Base-by-base conservation (phyloP, 768 basidiomycete genomes). In the Suillus subalutaceus region DNA sequence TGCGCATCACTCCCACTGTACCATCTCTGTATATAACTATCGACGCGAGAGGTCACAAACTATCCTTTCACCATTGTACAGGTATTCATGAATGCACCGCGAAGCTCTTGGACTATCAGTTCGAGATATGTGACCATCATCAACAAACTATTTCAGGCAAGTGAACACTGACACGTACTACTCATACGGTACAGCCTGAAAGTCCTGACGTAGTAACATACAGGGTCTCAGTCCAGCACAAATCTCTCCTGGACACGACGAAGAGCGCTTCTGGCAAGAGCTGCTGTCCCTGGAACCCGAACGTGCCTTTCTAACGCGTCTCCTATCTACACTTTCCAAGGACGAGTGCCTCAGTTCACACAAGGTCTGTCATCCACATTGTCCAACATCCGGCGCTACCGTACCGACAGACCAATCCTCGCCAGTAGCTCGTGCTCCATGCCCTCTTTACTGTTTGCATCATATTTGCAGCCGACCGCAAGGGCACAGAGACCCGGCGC, bases 261-360 rank as follows among this genome's bases (percentile, higher is more conserved):
- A 77, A 9, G 73, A 78, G 6, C 78, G 79, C 59, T 87, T 90
- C 75, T 91, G 85, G 81, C 75, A 81, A 6, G 80, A 82, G 64
- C 73, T 88, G 9, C 80, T 90, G 37, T 73, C 80, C 37, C 78
- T 89, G 52, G 83, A 86, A 1, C 79, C 87, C 6, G 84, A 90
- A 67, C 76, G 76, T 9, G 75, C 78, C 18, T 87, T 81, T 67
- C 74, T 88, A 37, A 74, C 74, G 63, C 70, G 70, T 26, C 78
- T 82, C 67, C 69, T 90, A 3, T 71, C 73, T 30, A 73, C 75
- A 26, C 44, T 85, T 13, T 70, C 82, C 18, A 88, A 85, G 63
- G 85, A 86, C 15, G 80, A 78, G 7, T 89, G 83, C 71, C 65
- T 88, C 16, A 80, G 81, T 3, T 66, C 67, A 35, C 74, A 83